Percentiles rank a stretch among this genome's conserved stretches.
Conservation (phyloP, 495 filamentous ascomycete species). For the Annulohypoxylon maeteangense region DNA sequence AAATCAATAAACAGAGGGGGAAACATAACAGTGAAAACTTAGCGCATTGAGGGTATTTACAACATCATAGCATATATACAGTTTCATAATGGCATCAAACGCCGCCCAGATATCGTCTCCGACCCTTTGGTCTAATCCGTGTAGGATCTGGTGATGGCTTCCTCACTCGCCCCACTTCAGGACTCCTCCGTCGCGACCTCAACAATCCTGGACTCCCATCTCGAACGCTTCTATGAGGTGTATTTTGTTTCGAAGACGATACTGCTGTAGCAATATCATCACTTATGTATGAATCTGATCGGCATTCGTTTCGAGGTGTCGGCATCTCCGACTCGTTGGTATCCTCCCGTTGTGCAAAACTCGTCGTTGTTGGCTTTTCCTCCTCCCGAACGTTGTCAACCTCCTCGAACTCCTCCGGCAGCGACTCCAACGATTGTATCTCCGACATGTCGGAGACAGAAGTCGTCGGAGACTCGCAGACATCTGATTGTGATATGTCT, state of each 20-base stretch:
- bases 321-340: conserved; percentile 51
- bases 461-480: conserved; percentile 48
- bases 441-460: conserved; percentile 52
- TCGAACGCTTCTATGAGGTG: conserved; percentile 29
- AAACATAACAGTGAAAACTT: conserved; percentile 23
- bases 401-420: conserved; percentile 23
- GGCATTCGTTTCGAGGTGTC: conserved; percentile 51
- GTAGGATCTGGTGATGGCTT: conserved; percentile 51
- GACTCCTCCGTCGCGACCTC: conserved; percentile 51
- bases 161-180: conserved; percentile 53
- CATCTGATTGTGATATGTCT: conserved; percentile 48
- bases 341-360: conserved; percentile 20
- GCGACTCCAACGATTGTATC: conserved; percentile 35
- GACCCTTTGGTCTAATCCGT: conserved; percentile 49
- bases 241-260: conserved; percentile 42
- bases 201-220: conserved; percentile 45
- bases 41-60: conserved; percentile 45
- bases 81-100: conserved; percentile 13
- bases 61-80: conserved; percentile 46
- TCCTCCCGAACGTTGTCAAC: conserved; percentile 26
- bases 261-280: conserved; percentile 27
- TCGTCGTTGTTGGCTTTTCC: conserved; percentile 10
- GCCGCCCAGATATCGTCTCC: conserved; percentile 42
- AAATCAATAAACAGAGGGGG: conserved; percentile 8
- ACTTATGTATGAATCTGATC: conserved; percentile 46